phyloP scores from a whole-genome alignment of 2,329 filamentous ascomycete species.

The Didymella glomerata region DNA sequence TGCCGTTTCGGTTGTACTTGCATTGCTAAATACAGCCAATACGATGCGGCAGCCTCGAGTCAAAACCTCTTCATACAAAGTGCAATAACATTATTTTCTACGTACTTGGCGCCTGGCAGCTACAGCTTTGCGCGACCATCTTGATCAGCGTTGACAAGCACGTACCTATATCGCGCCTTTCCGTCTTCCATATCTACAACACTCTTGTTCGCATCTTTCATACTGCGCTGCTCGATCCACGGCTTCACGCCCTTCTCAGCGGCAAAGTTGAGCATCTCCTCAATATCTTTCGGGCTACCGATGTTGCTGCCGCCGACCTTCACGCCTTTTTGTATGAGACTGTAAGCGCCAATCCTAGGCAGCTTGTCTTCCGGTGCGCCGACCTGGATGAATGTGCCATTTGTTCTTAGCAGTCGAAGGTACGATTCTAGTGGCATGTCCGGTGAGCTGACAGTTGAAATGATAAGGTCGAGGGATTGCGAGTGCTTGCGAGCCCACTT shows the following conservation, averaged over 20 bases:
- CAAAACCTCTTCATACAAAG: not conserved
- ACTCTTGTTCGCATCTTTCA: conserved; percentile 64
- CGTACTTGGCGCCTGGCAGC: not conserved
- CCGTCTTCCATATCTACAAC: conserved; percentile 66
- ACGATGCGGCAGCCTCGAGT: not conserved
- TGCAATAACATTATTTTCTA: not conserved
- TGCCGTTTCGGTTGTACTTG: not conserved
- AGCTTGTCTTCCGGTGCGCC: conserved; percentile 69
- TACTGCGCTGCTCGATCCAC: conserved; percentile 68
- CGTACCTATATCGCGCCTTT: conserved; percentile 58
- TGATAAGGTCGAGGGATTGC: conserved; percentile 67
- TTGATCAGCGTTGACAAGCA: conserved; percentile 43
- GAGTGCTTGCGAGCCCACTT: conserved; percentile 68
- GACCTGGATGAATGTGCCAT: conserved; percentile 72
- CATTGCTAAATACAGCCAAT: not conserved
- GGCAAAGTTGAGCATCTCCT: conserved; percentile 68
- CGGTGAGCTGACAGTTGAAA: conserved; percentile 65
- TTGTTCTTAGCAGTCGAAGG: conserved; percentile 65
- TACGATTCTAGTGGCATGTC: conserved; percentile 72
- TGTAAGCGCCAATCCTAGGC: conserved; percentile 64
- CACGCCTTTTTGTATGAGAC: conserved; percentile 65
- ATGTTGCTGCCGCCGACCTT: conserved; percentile 58
- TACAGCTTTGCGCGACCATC: conserved; percentile 39
- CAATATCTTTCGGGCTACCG: conserved; percentile 65
- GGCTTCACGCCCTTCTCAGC: conserved; percentile 66